Percentiles rank a stretch among this genome's conserved stretches.
These are phyloP conservation scores for Kluyveromyces sp. DNA, from an alignment of 1,139 yeast species.

Conservation along the genomic window DNA sequence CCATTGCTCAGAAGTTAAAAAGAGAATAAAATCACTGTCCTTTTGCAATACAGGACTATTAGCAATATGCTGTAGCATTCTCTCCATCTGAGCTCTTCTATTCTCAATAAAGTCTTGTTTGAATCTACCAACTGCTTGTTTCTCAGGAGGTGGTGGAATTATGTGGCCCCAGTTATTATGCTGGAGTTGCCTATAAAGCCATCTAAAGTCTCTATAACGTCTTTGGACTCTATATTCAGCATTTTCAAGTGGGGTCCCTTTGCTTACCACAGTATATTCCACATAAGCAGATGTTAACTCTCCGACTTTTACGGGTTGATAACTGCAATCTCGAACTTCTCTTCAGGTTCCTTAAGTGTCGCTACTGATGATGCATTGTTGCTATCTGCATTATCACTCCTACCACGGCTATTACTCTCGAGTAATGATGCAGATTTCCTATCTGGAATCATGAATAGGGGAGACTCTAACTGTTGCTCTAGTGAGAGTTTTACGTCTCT, in stretches of 20 bases:
- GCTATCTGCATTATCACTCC: not conserved
- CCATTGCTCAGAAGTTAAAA: conserved; percentile 70
- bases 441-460: conserved; percentile 19
- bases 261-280: conserved; percentile 70
- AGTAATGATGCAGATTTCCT: conserved; percentile 4
- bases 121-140: conserved; percentile 84
- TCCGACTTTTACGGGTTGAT: conserved; percentile 87
- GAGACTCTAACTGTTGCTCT: conserved; percentile 21
- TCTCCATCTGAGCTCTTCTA: conserved; percentile 78
- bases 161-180: conserved; percentile 83
- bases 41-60: conserved; percentile 47
- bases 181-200: conserved; percentile 87
- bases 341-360: conserved; percentile 1
- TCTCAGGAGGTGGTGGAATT: conserved; percentile 95
- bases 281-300: conserved; percentile 86
- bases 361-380: conserved; percentile 1
- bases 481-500: conserved; percentile 9
- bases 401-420: no score
- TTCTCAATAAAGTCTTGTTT: conserved; percentile 83
- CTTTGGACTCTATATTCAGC: conserved; percentile 52
- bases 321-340: conserved; percentile 55
- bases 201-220: conserved; percentile 72
- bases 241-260: conserved; percentile 32
- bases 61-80: conserved; percentile 70
- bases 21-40: conserved; percentile 72